Base-by-base conservation (phyloP, 768 basidiomycete species). In the Lentinula boryana region DNA sequence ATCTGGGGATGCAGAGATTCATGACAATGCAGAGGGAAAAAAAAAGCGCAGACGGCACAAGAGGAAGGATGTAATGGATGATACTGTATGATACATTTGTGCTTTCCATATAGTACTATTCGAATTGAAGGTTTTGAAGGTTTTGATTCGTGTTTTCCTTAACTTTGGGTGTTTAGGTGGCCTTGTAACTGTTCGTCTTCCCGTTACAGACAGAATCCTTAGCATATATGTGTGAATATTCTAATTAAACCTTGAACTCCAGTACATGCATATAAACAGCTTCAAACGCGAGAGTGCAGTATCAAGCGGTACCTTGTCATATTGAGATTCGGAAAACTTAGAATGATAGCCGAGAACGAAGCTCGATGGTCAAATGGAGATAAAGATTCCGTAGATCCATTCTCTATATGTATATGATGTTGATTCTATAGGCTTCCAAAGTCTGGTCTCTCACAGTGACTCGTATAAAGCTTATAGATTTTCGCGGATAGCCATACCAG, bases 51-150 rank as follows among this genome's bases (percentile, higher is more conserved):
- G 58, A 21, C 65, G 54, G 21, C 68, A 65, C 56, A 68, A 64
- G 57, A 67, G 63, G 62, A 62, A 10, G 4, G 68, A 69, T 32
- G 61, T n/a, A 43, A 46, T 48, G 23, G 44, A 33, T n/a, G 46
- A 49, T 56, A 5, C 40, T 31, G 23, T 7, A 31, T 16, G 40
- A 51, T 33, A 32, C 31, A 35, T 7, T 5, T 2, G 31, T 2
- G 16, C 0, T 27, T 27, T 27, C 27, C 27, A 27, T 27, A 23
- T 2, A 23, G 23, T 23, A 23, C 23, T 23, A 27, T 27, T 27
- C 27, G 27, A 27, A 27, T 27, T 27, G 27, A 27, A 27, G 27
- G 23, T 23, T 3, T 23, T 23, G 23, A 23, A 23, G 27, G 27
- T 27, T 27, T 27, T 27, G 27, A 27, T 0, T 27, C 4, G 27